Evolutionary conservation across 2,329 filamentous ascomycete species (phyloP).

Genomic region (Aspergillus candidus): DNA sequence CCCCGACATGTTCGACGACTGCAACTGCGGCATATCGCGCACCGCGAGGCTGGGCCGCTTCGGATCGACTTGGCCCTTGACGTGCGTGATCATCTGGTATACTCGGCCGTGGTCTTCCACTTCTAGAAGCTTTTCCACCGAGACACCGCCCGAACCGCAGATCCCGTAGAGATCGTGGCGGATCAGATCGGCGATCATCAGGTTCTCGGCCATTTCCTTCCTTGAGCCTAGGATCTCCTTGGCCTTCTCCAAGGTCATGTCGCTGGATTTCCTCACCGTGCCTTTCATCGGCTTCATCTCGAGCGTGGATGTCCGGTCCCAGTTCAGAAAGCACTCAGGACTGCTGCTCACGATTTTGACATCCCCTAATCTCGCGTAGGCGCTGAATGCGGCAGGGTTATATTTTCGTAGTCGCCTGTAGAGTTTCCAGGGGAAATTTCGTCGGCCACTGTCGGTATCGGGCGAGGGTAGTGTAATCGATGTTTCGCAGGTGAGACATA

Average conservation of each 20-base stretch:
- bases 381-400: constrained; percentile 80
- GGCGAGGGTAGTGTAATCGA: constrained; percentile 46
- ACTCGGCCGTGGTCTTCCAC: constrained; percentile 90
- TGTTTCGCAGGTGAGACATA: constrained; percentile 75
- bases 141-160: constrained; percentile 66
- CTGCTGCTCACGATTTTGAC: constrained; percentile 75
- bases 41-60: constrained; percentile 26
- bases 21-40: constrained; percentile 24
- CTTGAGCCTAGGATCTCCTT: constrained; percentile 66
- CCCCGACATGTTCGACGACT: constrained; percentile 30
- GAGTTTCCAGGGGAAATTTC: constrained; percentile 57
- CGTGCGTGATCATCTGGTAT: constrained; percentile 84
- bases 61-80: constrained; percentile 56
- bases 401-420: constrained; percentile 63
- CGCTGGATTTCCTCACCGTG: constrained; percentile 72
- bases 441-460: constrained; percentile 15
- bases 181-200: constrained; percentile 98
- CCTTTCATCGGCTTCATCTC: constrained; percentile 91
- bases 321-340: constrained; percentile 81
- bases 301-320: constrained; percentile 45
- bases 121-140: constrained; percentile 70
- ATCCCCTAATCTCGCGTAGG: constrained; percentile 65
- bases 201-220: constrained; percentile 91
- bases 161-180: constrained; percentile 87
- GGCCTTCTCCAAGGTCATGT: constrained; percentile 66